Evolutionary conservation across 495 filamentous ascomycete species (phyloP).

Genomic region (Penicillium alfredii): DNA sequence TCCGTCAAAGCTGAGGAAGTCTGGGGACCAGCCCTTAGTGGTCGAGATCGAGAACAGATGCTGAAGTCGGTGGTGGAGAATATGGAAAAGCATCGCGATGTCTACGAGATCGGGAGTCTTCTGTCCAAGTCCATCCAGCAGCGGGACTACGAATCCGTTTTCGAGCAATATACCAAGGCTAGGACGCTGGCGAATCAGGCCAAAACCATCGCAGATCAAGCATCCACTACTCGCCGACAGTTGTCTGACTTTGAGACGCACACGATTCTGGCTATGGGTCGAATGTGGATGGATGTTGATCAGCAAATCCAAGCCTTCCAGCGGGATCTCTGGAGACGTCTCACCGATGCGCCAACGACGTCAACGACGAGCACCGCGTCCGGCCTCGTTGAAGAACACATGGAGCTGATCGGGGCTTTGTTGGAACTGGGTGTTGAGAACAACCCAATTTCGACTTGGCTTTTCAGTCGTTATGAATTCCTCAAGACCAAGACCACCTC

Average conservation of each 20-base stretch:
- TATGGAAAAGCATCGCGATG: constrained; percentile 70
- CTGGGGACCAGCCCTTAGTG: constrained; percentile 90
- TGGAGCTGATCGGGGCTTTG: constrained; percentile 81
- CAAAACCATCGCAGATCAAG: constrained; percentile 51
- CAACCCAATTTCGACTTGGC: constrained; percentile 94
- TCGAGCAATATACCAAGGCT: constrained; percentile 79
- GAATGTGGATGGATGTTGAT: constrained; percentile 92
- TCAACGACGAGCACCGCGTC: constrained; percentile 35
- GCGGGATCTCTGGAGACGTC: constrained; percentile 74
- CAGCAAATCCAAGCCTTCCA: constrained; percentile 81
- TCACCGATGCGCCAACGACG: constrained; percentile 54
- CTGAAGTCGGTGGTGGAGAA: constrained; percentile 66
- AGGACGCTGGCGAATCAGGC: constrained; percentile 69
- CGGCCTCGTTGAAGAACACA: constrained; percentile 66
- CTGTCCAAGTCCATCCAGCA: constrained; percentile 81
- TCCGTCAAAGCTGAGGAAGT: constrained; percentile 92
- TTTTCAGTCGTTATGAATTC: constrained; percentile 80
- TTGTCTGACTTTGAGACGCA: constrained; percentile 72
- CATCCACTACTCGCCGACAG: constrained; percentile 38
- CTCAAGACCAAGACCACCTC: constrained; percentile 75
- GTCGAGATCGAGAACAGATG: constrained; percentile 83
- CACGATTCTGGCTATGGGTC: constrained; percentile 76
- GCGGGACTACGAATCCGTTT: constrained; percentile 78
- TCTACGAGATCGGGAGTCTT: constrained; percentile 72
- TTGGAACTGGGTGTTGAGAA: constrained; percentile 89